Evolutionary conservation across 805 yeast species (phyloP), one percentile per base, ranked within the genome.

Genomic region (Metschnikowia cubensis): DNA sequence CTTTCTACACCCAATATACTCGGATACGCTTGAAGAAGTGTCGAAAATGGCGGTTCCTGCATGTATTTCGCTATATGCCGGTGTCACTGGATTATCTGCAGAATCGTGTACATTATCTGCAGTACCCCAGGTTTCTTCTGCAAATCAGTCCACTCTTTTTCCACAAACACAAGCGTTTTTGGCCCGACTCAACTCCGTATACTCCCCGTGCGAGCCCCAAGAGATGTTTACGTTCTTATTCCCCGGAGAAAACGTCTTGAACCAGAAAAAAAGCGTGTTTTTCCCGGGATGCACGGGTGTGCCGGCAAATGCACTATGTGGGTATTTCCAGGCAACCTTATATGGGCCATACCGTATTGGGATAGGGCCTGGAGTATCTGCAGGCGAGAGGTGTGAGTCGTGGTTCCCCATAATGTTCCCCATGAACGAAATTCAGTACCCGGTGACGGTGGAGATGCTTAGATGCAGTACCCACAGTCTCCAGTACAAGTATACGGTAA

Each of bases 251-350:
- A 48, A 69, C 70, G 3, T 68, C 70, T 36, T 45, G 47, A 8
- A 33, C 25, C 49, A 41, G 45, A 25, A 14, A 7, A 5, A n/a
- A n/a, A 4, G 20, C 14, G 8, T 45, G 47, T 18, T 21, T 0
- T 76, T 84, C 52, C 73, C 77, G 47, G 79, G n/a, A 8, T 25
- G 21, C 10, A 22, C 18, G 41, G 41, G 41, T 3, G 50, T 48
- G 8, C 15, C 38, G 4, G 46, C 41, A 2, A 91, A 89, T 63
- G 96, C 92, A 0, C 63, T 90, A 34, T 70, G 82, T 3, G 97
- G 97, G 0, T 83, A 73, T 60, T 91, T 91, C 60, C 75, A 75
- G n/a, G 83, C 94, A 0, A 77, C 67, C 2, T 71, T 90, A n/a
- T 87, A 82, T 62, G 79, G 76, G 1, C 84, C 81, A 42, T 70